A percentile compares a stretch with the other conserved stretches of the same genome.
phyloP scores from a whole-genome alignment of 208 protist species.

The Trypanosoma boissoni region DNA sequence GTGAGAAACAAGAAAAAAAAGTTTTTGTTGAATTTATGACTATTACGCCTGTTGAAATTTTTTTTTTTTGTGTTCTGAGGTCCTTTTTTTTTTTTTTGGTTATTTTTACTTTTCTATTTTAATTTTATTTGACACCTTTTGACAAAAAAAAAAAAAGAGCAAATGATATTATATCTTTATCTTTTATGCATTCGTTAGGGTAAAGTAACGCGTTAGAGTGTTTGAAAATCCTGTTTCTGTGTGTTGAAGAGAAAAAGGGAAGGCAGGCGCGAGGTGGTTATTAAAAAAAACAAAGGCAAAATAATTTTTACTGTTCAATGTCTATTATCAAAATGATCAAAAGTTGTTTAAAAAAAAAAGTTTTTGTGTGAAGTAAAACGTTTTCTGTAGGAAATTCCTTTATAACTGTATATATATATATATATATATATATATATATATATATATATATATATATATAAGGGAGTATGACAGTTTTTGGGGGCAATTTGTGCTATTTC shows the following conservation, averaged over 20 bases:
- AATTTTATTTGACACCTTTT: background rate
- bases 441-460: slow-evolving; percentile 11
- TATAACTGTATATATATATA: background rate
- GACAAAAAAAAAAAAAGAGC: background rate
- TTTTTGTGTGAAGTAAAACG: too few species aligned
- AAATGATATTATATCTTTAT: background rate
- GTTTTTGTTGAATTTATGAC: background rate
- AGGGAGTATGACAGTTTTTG: background rate
- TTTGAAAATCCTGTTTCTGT: too few species aligned
- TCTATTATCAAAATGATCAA: too few species aligned
- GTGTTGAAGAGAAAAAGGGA: too few species aligned
- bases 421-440: slow-evolving; percentile 9
- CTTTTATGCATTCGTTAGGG: background rate
- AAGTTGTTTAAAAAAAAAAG: too few species aligned
- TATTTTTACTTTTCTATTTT: background rate
- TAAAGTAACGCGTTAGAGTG: background rate
- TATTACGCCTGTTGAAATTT: too few species aligned
- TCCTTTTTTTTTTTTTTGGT: background rate
- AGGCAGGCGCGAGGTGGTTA: too few species aligned
- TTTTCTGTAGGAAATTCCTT: background rate
- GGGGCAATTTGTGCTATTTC: background rate
- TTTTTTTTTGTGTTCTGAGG: too few species aligned
- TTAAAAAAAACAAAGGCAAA: too few species aligned
- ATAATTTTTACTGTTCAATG: too few species aligned
- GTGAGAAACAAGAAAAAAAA: background rate